These are phyloP conservation scores for Glomus cerebriforme DNA, from an alignment of 192 early-diverging fungal genomes.

Conservation along the genomic window DNA sequence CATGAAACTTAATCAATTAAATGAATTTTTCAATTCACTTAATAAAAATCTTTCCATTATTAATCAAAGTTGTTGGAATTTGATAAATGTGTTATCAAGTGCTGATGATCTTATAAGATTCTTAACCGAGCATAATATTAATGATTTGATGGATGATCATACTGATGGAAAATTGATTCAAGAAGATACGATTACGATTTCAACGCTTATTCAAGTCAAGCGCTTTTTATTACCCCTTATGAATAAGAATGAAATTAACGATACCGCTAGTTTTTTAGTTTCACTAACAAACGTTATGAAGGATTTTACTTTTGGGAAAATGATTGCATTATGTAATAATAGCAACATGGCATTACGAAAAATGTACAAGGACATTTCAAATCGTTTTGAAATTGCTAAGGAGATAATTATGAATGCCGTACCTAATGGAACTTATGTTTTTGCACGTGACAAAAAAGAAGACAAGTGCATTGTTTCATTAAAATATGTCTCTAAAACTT, in stretches of 20 bases:
- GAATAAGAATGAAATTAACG: neutral
- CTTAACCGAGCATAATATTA: conserved; percentile 19
- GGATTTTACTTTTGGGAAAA: neutral
- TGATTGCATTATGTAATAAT: conserved; percentile 23
- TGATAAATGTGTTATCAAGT: neutral
- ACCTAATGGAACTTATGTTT: conserved; percentile 7
- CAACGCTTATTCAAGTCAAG: conserved; percentile 21
- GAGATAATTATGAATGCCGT: conserved; percentile 28
- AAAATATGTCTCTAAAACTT: conserved; percentile 2
- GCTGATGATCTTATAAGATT: neutral
- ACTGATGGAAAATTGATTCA: neutral
- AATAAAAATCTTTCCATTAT: neutral
- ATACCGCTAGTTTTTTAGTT: neutral
- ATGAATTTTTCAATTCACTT: neutral
- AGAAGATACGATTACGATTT: conserved; percentile 26
- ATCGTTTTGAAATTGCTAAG: conserved; percentile 11
- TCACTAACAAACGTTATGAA: neutral
- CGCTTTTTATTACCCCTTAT: conserved; percentile 14
- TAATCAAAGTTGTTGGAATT: neutral
- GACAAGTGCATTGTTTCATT: conserved; percentile 23
- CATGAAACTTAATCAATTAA: neutral
- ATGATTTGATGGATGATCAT: conserved; percentile 29
- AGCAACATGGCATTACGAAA: conserved; percentile 16
- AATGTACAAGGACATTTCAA: conserved; percentile 12
- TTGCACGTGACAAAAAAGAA: conserved; percentile 17